Conservation (phyloP, 1,284 basidiomycete species). For the Coniophora puteana region DNA sequence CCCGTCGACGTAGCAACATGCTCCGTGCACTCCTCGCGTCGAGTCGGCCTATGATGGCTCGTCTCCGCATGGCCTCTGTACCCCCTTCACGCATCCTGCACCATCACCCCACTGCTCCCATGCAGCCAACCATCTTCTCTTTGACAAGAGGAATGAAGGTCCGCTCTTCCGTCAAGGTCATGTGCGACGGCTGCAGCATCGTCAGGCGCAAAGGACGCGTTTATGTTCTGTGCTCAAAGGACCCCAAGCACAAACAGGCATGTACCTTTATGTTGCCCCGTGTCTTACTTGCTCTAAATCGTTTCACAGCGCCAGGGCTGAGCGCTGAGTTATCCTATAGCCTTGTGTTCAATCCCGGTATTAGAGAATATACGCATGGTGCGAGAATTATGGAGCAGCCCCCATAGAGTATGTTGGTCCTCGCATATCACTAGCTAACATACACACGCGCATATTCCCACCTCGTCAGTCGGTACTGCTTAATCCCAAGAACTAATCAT, state of each 20-base stretch:
- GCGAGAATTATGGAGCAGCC: no score
- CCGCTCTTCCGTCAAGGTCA: conserved; percentile 87
- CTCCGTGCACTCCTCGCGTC: conserved; percentile 61
- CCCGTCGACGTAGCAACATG: conserved; percentile 40
- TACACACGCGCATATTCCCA: no score
- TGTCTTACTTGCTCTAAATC: no score
- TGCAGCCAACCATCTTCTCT: conserved; percentile 23
- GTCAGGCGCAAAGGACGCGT: conserved; percentile 89
- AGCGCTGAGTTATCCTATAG: no score
- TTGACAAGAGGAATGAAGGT: conserved; percentile 91
- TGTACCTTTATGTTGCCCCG: no score
- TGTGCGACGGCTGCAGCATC: conserved; percentile 88
- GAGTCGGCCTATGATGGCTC: conserved; percentile 53
- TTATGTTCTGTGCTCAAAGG: conserved; percentile 91
- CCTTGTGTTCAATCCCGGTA: no score
- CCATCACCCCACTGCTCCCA: conserved; percentile 22
- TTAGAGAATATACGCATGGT: no score
- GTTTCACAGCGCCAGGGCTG: no score
- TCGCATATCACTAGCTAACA: no score
- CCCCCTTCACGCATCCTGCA: conserved; percentile 27
- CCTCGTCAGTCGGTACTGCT: no score
- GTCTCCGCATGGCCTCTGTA: conserved; percentile 40
- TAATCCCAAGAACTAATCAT: conserved; percentile 8
- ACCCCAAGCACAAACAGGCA: conserved; percentile 98
- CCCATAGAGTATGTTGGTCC: no score